Evolutionary conservation across 495 filamentous ascomycete species (phyloP).

Genomic region (Annulohypoxylon nitens): DNA sequence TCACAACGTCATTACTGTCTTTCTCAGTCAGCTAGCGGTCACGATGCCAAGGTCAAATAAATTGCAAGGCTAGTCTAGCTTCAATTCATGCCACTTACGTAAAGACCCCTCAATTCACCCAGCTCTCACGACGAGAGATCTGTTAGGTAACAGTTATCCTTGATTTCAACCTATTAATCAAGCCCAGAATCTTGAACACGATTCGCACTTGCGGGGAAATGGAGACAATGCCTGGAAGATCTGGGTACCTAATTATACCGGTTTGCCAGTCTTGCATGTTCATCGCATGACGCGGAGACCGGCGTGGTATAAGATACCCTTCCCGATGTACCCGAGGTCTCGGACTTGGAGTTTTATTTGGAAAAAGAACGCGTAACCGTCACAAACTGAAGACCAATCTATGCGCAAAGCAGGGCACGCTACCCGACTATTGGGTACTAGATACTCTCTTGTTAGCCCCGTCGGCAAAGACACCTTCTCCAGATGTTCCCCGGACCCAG

Average conservation of each 20-base stretch:
- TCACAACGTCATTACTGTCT: neutral
- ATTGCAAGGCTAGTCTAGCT: neutral
- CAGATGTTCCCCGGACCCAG: neutral
- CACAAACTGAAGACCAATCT: neutral
- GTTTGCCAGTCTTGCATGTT: neutral
- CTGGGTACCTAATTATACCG: neutral
- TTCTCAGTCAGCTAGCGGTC: neutral
- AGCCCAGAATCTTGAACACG: neutral
- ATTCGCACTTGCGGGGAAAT: neutral
- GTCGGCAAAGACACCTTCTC: no score
- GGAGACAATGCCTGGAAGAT: neutral
- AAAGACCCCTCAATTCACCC: neutral
- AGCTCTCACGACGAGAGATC: neutral
- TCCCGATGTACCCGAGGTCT: neutral
- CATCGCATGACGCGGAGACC: neutral
- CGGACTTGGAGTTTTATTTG: conserved; percentile 5
- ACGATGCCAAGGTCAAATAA: neutral
- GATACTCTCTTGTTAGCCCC: neutral
- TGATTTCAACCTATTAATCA: neutral
- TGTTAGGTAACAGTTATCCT: neutral
- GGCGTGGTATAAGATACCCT: neutral
- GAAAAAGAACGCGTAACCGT: neutral
- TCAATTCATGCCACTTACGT: neutral
- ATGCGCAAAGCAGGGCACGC: neutral
- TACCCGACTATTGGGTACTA: neutral